Conservation (phyloP, 2,329 filamentous ascomycete species). For the Aspergillus glaucus region DNA sequence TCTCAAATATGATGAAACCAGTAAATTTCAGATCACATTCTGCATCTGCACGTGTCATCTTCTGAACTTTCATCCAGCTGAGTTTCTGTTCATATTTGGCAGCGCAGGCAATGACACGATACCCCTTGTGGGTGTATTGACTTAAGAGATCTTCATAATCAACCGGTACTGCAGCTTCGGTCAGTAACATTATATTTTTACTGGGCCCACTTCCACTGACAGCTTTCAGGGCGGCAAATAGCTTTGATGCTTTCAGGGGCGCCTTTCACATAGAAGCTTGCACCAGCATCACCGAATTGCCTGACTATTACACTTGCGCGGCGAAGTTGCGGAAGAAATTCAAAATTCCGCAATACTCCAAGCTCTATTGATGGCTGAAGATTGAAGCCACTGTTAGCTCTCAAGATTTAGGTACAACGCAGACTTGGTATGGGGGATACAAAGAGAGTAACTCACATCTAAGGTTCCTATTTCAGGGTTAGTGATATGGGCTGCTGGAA, state of each 20-base stretch:
- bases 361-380: conserved; percentile 61
- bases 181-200: conserved; percentile 4
- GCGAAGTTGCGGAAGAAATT: conserved; percentile 88
- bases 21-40: conserved; percentile 80
- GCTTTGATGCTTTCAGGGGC: conserved; percentile 94
- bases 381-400: neutral
- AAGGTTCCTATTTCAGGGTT: conserved; percentile 8
- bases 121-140: conserved; percentile 91
- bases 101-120: conserved; percentile 91
- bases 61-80: conserved; percentile 90
- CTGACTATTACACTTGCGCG: conserved; percentile 89
- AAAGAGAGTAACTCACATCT: conserved; percentile 11
- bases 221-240: conserved; percentile 77
- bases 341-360: conserved; percentile 83
- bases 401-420: neutral
- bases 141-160: conserved; percentile 87
- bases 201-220: conserved; percentile 42
- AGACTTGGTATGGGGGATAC: neutral
- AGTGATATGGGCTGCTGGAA: conserved; percentile 40
- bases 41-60: conserved; percentile 80
- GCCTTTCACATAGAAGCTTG: conserved; percentile 88
- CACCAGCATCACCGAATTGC: conserved; percentile 76
- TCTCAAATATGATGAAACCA: conserved; percentile 98
- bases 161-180: conserved; percentile 56
- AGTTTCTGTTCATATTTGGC: conserved; percentile 81